Conservation (phyloP, 345 rosid genomes). For the Psidium guajava region DNA sequence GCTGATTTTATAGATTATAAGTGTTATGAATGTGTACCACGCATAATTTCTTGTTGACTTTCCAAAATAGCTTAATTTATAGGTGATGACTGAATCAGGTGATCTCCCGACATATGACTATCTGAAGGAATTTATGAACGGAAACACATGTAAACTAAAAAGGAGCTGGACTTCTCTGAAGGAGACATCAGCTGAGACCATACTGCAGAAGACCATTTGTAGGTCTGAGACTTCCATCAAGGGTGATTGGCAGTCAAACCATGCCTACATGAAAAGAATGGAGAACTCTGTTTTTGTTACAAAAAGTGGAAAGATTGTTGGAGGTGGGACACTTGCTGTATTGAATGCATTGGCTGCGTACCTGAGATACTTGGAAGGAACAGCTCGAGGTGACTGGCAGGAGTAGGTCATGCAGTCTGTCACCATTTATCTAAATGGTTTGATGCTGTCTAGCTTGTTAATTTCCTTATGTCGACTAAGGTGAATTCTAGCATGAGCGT, state of each 20-base stretch:
- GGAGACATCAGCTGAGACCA: constrained; percentile 36
- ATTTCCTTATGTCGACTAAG: neutral
- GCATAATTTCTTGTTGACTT: neutral
- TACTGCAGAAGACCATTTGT: constrained; percentile 26
- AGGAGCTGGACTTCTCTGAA: constrained; percentile 36
- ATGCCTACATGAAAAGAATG: constrained; percentile 16
- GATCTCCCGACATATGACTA: constrained; percentile 52
- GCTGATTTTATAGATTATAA: neutral
- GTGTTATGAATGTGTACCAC: neutral
- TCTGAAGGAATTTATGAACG: constrained; percentile 43
- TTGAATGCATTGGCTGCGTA: constrained; percentile 67
- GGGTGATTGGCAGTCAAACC: constrained; percentile 9
- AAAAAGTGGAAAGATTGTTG: constrained; percentile 34
- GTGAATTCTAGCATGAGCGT: neutral
- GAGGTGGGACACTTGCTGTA: constrained; percentile 59
- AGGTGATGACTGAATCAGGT: constrained; percentile 29
- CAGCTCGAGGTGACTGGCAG: constrained; percentile 78
- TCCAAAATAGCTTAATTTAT: neutral
- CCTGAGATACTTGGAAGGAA: constrained; percentile 82
- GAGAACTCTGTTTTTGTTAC: constrained; percentile 56
- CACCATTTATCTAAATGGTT: neutral
- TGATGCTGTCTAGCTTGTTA: neutral
- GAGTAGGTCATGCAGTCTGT: constrained; percentile 46
- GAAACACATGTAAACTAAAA: constrained; percentile 21
- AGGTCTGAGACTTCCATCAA: constrained; percentile 8